phyloP scores from a whole-genome alignment of 495 filamentous ascomycete species.

The Trichoderma asperelloides region DNA sequence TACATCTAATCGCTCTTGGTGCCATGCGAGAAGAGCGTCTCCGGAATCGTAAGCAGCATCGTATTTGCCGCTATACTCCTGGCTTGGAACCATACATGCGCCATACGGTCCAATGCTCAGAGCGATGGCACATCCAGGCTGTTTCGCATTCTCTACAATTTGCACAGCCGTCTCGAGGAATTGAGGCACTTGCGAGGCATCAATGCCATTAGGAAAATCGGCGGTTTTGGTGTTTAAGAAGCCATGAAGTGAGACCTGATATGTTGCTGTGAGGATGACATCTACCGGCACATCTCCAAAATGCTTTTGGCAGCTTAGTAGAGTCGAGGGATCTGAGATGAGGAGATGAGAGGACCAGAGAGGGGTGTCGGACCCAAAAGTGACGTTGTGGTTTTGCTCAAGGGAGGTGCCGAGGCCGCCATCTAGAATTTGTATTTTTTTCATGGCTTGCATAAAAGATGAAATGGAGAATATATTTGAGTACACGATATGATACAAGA shows the following conservation, averaged over 20 bases:
- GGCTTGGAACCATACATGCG: constrained; percentile 51
- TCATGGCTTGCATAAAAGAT: neutral
- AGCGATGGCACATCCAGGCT: constrained; percentile 25
- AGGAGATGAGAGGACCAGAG: constrained; percentile 61
- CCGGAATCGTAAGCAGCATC: constrained; percentile 34
- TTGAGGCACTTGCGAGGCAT: constrained; percentile 14
- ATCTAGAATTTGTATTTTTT: constrained; percentile 44
- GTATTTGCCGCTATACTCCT: constrained; percentile 57
- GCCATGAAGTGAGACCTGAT: constrained; percentile 49
- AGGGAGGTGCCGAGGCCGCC: constrained; percentile 61
- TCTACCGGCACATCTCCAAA: constrained; percentile 48
- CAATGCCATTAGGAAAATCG: constrained; percentile 17
- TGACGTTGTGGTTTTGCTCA: constrained; percentile 41
- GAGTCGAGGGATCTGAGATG: constrained; percentile 38
- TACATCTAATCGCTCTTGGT: constrained; percentile 41
- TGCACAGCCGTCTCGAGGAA: constrained; percentile 27
- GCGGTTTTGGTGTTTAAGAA: constrained; percentile 33
- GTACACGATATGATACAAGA: neutral
- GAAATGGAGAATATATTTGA: neutral
- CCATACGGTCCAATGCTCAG: constrained; percentile 57
- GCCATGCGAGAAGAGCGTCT: constrained; percentile 43
- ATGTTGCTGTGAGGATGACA: constrained; percentile 55
- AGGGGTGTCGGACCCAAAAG: constrained; percentile 38
- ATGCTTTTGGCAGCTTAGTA: constrained; percentile 42
- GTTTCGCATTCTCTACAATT: constrained; percentile 27